Conservation (phyloP, 2,329 filamentous ascomycete genomes). For the Pestalotiopsis sp. region DNA sequence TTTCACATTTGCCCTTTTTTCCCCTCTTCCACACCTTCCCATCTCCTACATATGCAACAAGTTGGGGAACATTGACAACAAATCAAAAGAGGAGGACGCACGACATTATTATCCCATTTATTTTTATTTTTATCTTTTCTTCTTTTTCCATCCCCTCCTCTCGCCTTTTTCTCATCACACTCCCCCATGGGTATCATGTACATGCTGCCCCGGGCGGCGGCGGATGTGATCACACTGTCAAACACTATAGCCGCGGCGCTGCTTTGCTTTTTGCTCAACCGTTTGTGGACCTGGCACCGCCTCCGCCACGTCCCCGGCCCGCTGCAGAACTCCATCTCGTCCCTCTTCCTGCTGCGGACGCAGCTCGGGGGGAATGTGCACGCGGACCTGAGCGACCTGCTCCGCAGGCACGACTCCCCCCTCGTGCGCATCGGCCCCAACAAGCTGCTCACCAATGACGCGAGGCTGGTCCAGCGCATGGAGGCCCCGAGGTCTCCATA, state of each 20-base stretch:
- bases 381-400: conserved; percentile 13
- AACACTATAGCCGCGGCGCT: conserved; percentile 4
- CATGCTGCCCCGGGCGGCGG: background rate
- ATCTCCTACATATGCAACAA: background rate
- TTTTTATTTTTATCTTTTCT: background rate
- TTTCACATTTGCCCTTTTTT: background rate
- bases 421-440: conserved; percentile 12
- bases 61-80: background rate
- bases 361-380: conserved; percentile 16
- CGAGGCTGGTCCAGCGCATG: conserved; percentile 3
- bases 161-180: background rate
- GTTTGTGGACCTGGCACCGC: conserved; percentile 15
- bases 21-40: background rate
- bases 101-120: background rate
- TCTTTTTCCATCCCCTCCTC: background rate
- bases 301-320: conserved; percentile 18
- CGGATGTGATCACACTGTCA: background rate
- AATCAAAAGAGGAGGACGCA: background rate
- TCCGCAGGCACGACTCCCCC: conserved; percentile 15
- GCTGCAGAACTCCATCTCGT: conserved; percentile 15
- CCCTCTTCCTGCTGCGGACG: conserved; percentile 13
- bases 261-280: conserved; percentile 12
- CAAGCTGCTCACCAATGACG: conserved; percentile 4
- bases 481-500: conserved; percentile 3
- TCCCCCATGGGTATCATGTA: background rate